phyloP scores from a whole-genome alignment of 352 stramenopile genomes.

The Peronospora belbahrii region DNA sequence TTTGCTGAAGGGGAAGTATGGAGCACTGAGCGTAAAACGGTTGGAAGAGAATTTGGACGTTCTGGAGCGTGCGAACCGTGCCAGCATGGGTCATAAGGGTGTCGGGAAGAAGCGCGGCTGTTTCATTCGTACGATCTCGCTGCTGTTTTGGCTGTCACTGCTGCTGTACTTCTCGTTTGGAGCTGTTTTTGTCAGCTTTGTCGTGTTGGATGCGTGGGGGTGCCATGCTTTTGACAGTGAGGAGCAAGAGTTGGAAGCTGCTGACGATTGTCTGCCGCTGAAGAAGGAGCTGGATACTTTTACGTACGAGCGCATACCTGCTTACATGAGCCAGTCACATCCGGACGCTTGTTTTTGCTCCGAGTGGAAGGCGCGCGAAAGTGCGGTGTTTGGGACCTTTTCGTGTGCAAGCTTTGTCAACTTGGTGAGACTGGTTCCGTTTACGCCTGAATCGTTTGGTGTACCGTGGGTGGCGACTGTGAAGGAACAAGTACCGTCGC shows the following conservation, averaged over 20 bases:
- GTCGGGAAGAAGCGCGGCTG: slow-evolving; percentile 21
- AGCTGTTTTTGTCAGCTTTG: slow-evolving; percentile 26
- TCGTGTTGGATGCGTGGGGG: slow-evolving; percentile 30
- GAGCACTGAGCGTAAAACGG: slow-evolving; percentile 59
- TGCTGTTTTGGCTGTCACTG: slow-evolving; percentile 27
- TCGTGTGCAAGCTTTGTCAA: slow-evolving; percentile 19
- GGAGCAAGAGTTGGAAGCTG: slow-evolving; percentile 16
- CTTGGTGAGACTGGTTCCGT: slow-evolving; percentile 31
- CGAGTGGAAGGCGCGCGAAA: slow-evolving; percentile 39
- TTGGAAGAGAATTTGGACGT: slow-evolving; percentile 51
- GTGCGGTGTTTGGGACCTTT: slow-evolving; percentile 15
- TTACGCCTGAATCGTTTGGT: slow-evolving; percentile 34
- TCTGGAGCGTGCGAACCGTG: slow-evolving; percentile 23
- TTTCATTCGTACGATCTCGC: slow-evolving; percentile 20
- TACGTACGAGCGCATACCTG: slow-evolving; percentile 18
- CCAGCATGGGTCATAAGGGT: slow-evolving; percentile 4
- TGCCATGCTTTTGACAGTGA: slow-evolving; percentile 17
- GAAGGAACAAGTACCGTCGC: slow-evolving; percentile 28
- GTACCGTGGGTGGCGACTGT: slow-evolving; percentile 24
- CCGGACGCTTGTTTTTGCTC: slow-evolving; percentile 32
- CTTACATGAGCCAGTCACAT: slow-evolving; percentile 27
- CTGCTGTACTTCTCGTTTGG: slow-evolving; percentile 26
- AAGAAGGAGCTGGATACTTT: slow-evolving; percentile 30
- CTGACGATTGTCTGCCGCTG: slow-evolving; percentile 19
- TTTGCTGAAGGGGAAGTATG: slow-evolving; percentile 63